Evolutionary conservation across 805 yeast genomes (phyloP).

Genomic region (Metschnikowia bowlesiae): DNA sequence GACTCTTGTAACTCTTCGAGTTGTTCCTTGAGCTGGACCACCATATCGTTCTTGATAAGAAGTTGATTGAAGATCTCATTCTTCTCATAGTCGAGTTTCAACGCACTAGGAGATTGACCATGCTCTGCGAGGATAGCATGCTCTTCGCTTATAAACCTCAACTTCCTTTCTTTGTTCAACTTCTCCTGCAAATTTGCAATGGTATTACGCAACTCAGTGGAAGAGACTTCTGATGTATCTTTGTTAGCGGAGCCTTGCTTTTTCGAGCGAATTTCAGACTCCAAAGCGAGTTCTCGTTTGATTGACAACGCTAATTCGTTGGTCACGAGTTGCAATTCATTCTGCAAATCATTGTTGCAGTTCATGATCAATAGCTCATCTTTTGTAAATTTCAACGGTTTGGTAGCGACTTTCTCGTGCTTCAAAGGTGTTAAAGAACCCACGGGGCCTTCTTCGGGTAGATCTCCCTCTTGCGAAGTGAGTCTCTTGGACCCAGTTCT

Average conservation of each 20-base stretch:
- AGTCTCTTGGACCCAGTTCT: constrained; percentile 12
- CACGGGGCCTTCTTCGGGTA: neutral
- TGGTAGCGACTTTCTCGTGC: constrained; percentile 3
- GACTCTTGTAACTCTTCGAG: constrained; percentile 32
- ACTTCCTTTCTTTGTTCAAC: constrained; percentile 59
- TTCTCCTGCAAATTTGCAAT: constrained; percentile 53
- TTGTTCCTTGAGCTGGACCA: constrained; percentile 45
- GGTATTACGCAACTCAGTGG: constrained; percentile 29
- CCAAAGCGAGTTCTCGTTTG: constrained; percentile 61
- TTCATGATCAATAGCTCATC: constrained; percentile 61
- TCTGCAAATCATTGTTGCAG: constrained; percentile 53
- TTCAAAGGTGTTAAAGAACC: neutral
- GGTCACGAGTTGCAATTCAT: constrained; percentile 64
- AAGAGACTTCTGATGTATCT: constrained; percentile 20
- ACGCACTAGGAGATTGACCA: constrained; percentile 48
- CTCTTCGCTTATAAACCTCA: constrained; percentile 68
- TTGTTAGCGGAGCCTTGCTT: neutral
- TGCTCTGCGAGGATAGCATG: constrained; percentile 54
- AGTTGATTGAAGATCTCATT: constrained; percentile 48
- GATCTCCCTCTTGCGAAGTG: neutral
- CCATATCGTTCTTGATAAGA: constrained; percentile 43
- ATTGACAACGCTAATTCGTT: constrained; percentile 71
- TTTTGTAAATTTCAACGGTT: constrained; percentile 40
- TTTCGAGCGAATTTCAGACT: constrained; percentile 33
- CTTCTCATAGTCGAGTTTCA: constrained; percentile 54